phyloP scores from a whole-genome alignment of 176 grass and related monocot species.

The Bothriochloa decipiens region DNA sequence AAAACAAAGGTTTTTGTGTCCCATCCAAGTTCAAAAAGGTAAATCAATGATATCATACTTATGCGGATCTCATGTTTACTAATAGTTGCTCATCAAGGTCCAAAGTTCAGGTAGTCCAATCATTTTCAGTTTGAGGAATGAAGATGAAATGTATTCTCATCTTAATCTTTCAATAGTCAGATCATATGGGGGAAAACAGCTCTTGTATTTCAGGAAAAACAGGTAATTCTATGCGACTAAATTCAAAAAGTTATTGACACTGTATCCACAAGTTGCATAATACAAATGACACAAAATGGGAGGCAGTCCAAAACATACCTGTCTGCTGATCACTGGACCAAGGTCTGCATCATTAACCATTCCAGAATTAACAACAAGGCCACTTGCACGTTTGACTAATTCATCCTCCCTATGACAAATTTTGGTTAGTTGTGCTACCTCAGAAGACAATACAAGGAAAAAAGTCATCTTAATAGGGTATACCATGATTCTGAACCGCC shows the following conservation, averaged over 20 bases:
- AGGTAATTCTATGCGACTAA: slow-evolving; percentile 11
- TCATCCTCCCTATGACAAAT: slow-evolving; percentile 78
- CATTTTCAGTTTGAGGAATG: neutral
- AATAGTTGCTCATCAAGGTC: neutral
- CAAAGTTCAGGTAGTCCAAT: neutral
- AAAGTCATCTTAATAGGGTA: slow-evolving; percentile 25
- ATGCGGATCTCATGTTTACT: neutral
- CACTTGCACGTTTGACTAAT: slow-evolving; percentile 62
- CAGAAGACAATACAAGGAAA: neutral
- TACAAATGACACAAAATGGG: neutral
- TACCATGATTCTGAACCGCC: slow-evolving; percentile 92
- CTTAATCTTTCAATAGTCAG: neutral
- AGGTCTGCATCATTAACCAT: slow-evolving; percentile 71
- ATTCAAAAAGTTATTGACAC: slow-evolving; percentile 1
- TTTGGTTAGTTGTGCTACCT: slow-evolving; percentile 11
- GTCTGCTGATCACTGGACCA: slow-evolving; percentile 91
- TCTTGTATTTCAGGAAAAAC: neutral
- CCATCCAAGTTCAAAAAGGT: slow-evolving; percentile 6
- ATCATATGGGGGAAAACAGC: neutral
- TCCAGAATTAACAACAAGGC: slow-evolving; percentile 82
- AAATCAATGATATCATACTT: slow-evolving; percentile 3
- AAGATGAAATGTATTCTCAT: neutral
- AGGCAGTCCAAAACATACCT: slow-evolving; percentile 54
- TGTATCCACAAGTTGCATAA: slow-evolving; percentile 3
- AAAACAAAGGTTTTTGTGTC: neutral